Conservation (phyloP, 1,284 basidiomycete species). For the Cystodermella granulosa region DNA sequence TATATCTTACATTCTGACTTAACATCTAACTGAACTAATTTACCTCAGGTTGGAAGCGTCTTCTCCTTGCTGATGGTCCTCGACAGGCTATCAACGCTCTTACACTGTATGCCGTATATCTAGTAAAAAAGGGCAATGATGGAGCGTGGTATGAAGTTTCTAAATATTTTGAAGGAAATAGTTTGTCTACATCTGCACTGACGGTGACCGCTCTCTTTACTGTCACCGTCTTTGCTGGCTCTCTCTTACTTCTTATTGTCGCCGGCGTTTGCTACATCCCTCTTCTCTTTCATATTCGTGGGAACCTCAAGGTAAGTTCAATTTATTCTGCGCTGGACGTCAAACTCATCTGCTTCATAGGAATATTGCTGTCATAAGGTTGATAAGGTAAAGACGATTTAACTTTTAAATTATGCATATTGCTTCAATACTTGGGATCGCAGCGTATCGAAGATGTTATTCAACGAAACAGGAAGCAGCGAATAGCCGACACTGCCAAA, state of each 20-base stretch:
- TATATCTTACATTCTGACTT: not conserved
- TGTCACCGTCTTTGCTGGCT: constrained; percentile 80
- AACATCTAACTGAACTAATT: constrained; percentile 11
- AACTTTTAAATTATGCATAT: not conserved
- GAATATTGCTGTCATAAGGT: constrained; percentile 99
- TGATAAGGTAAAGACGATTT: constrained; percentile 66
- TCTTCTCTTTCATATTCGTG: constrained; percentile 89
- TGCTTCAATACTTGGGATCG: not conserved
- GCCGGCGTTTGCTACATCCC: constrained; percentile 90
- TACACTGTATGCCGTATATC: constrained; percentile 87
- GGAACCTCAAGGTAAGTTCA: constrained; percentile 76
- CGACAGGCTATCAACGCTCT: constrained; percentile 95
- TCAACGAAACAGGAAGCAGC: constrained; percentile 84
- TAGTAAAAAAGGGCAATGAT: constrained; percentile 63
- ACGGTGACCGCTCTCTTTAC: constrained; percentile 89
- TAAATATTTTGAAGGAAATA: constrained; percentile 67
- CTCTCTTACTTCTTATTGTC: constrained; percentile 73
- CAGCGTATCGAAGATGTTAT: constrained; percentile 90
- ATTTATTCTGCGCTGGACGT: constrained; percentile 1
- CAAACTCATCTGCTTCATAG: constrained; percentile 37
- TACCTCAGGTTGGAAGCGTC: constrained; percentile 79
- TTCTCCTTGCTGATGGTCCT: constrained; percentile 92
- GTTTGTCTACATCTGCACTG: constrained; percentile 74
- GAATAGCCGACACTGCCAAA: constrained; percentile 75
- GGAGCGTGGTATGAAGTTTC: constrained; percentile 62